Evolutionary conservation across 371 early-diverging fungal species (phyloP), one percentile per base, ranked within the genome.

Genomic region (Saksenaea oblongispora): DNA sequence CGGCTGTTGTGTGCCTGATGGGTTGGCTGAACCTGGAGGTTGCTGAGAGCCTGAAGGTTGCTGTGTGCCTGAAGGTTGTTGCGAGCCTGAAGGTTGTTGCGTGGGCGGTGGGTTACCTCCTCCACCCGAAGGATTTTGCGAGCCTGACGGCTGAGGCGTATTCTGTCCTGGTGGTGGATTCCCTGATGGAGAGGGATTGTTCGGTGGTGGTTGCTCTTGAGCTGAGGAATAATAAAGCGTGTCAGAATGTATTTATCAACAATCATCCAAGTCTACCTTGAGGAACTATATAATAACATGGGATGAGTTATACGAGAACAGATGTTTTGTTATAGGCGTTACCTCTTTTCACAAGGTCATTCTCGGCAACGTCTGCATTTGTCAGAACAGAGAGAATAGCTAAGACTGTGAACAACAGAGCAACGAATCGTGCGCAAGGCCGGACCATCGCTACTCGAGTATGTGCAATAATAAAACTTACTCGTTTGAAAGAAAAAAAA

Each of bases 241-340:
- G 24, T 47, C 26, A 47, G 51, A 17, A 10, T 39, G 11, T 22
- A 22, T 18, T 47, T 10, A 11, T n/a, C 17, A 17, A 17, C 10
- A 47, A 18, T 22, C 51, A 47, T 47, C 51, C 22, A 17, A 17
- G 34, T 31, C 37, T 51, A 68, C 69, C 69, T 64, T 68, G 69
- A 55, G 69, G 60, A 44, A 61, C 69, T 68, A 64, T 44, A 27
- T 39, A 54, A 36, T 26, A 26, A 61, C 27, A 56, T 26, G 41
- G 26, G 28, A 59, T 28, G 42, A 37, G 36, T 24, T 22, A 17
- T 5, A 18, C 31, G 31, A 36, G 18, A 22, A n/a, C 51, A 47
- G 51, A 47, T 47, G 51, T 10, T 17, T 17, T 11, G 9, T 7
- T n/a, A 7, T 44, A 18, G 10, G 51, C 24, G 5, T 34, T 57